These are phyloP conservation scores for Saksenaea vasiformis DNA, from an alignment of 371 early-diverging fungal species.

Conservation along the genomic window DNA sequence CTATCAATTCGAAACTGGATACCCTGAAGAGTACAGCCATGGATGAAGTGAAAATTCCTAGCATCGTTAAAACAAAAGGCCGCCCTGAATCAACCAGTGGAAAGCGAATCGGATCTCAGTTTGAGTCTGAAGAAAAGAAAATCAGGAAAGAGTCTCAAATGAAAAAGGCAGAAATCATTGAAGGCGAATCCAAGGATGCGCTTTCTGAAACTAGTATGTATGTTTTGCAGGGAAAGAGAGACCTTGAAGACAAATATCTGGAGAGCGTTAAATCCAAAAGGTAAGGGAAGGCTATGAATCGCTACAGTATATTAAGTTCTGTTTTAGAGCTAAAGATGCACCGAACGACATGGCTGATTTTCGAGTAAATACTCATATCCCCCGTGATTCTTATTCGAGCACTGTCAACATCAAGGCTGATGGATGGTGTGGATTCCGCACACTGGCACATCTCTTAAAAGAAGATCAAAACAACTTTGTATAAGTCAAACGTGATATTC, in stretches of 20 bases:
- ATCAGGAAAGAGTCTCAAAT: not conserved
- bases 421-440: too few relatives aligned
- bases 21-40: not conserved
- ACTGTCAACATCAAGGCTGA: too few relatives aligned
- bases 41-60: not conserved
- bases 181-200: not conserved
- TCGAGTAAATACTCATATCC: too few relatives aligned
- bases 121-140: too few relatives aligned
- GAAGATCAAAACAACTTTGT: too few relatives aligned
- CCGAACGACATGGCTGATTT: too few relatives aligned
- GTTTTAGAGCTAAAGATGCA: not conserved
- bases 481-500: too few relatives aligned
- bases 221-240: not conserved
- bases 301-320: not conserved
- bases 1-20: not conserved
- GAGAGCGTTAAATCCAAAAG: not conserved
- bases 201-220: too few relatives aligned
- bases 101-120: not conserved
- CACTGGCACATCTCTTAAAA: too few relatives aligned
- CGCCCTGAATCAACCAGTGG: not conserved
- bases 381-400: too few relatives aligned
- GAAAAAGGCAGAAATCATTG: not conserved
- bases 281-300: not conserved
- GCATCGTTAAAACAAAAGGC: not conserved
- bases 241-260: too few relatives aligned